phyloP scores from a whole-genome alignment of 768 basidiomycete genomes.

The Lentinula detonsa region DNA sequence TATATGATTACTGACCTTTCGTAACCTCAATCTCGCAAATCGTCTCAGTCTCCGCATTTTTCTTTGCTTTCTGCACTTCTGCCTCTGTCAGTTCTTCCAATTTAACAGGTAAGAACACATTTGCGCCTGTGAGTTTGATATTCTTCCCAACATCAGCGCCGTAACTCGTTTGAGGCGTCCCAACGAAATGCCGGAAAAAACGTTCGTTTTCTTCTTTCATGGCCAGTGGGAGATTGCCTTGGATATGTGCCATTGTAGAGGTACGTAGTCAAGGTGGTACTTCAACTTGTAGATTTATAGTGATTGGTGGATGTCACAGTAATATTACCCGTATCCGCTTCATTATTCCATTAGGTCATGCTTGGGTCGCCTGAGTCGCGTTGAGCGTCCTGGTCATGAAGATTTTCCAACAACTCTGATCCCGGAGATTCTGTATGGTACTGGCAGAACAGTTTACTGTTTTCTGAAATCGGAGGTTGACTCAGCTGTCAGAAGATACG shows the following conservation, averaged over 20 bases:
- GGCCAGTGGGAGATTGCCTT: not conserved
- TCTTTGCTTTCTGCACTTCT: not conserved
- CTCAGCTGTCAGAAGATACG: too few species aligned
- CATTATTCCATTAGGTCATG: too few species aligned
- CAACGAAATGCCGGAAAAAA: conserved; percentile 1
- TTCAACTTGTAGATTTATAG: not conserved
- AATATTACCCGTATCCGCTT: too few species aligned
- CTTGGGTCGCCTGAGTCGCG: too few species aligned
- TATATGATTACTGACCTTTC: not conserved
- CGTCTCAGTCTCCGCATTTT: not conserved
- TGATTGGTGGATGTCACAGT: too few species aligned
- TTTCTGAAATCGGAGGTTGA: too few species aligned
- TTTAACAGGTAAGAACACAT: not conserved
- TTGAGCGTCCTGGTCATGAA: too few species aligned
- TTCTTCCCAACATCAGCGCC: not conserved
- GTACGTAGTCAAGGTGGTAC: not conserved
- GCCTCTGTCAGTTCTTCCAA: not conserved
- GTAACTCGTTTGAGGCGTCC: not conserved
- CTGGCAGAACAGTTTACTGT: too few species aligned
- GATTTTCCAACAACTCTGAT: too few species aligned
- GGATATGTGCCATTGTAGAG: not conserved
- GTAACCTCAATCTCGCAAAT: not conserved
- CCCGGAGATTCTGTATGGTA: too few species aligned
- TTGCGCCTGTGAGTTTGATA: not conserved
- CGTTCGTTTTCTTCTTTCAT: conserved; percentile 1